Base-by-base conservation (phyloP, 345 rosid genomes). In the Euphorbia peplus region DNA sequence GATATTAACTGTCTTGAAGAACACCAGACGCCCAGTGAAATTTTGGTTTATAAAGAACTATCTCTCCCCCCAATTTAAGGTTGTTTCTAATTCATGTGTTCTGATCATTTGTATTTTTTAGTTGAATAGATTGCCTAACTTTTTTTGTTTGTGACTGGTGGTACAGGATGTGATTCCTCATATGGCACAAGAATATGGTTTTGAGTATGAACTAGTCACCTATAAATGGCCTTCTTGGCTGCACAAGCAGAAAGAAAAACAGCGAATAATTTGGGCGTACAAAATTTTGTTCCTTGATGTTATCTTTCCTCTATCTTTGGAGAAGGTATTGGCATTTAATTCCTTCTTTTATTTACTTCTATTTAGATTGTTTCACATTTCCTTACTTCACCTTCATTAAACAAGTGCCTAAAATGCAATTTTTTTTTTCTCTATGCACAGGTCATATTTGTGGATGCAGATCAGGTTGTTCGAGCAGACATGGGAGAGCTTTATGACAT, bases 31-130 rank as follows among this genome's bases (percentile, higher is more conserved):
- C 44, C 98, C 97, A 0, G 91, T 95, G 75, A 95, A 95, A 75
- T 95, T 95, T 84, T 95, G 99, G 99, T 95, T 95, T 81, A 95
- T 95, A 75, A 95, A 95, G 87, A 95, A 95, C 78, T 95, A 92
- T 79, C 95, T 95, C 60, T 92, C 99, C 62, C 99, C 99, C 69
- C 97, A 87, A 76, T 95, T 95, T 73, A 92, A 95, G 99, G 99
- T 95, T 71, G 30, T 41, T 13, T 51, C 8, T 48, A 29, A 66
- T 30, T 47, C 66, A 52, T 73, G 67, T 60, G 12, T 39, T 19
- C n/a, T 28, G 22, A 29, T 63, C 51, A 60, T 32, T 50, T 47
- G 7, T 16, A 8, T 60, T 11, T 26, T 37, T 21, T 4, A 6
- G 4, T 26, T 63, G n/a, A 51, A 54, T 26, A 3, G 26, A 25